Base-by-base conservation (phyloP, 352 stramenopile genomes). In the Phytophthora citrophthora region DNA sequence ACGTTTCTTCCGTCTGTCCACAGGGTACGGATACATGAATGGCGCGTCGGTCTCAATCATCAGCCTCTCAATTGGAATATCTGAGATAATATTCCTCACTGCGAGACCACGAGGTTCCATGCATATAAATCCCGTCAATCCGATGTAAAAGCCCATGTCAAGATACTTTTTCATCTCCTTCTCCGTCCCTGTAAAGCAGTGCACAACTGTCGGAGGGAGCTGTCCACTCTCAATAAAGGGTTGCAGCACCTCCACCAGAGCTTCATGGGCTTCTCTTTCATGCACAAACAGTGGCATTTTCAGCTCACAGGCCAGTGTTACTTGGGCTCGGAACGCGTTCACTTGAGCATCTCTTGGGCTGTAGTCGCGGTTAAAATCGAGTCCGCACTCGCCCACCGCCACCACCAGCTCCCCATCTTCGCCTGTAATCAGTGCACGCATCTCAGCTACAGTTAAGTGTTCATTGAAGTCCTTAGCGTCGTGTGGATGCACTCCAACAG, bases 321-420 rank as follows among this genome's bases (percentile, higher is more conserved):
- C 77, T 57, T 99, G 97, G 0, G 76, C 66, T 34, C 82, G 61
- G 36, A 99, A 97, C 7, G 89, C 89, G 9, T 84, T 66, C 48
- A 93, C 52, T 67, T 99, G 95, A 31, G 83, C 80, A 40, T 98
- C 90, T 41, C 93, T 93, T 11, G 81, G 70, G 56, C 86, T 97
- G 80, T 98, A 99, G 54, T 98, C 77, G 29, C 95, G 88, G 77
- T 98, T 97, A 64, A 98, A 99, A 73, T 99, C 96, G 13, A 99
- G 76, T 39, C 96, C 97, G 61, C 91, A 98, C 74, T 99, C 97
- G 43, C 96, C 97, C 20, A 99, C 80, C 12, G 96, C 97, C 29
- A 93, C 88, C 27, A 98, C 88, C 44, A 85, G 79, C 44, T 70
- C 72, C 32, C 75, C 72, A 6, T 61, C 62, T 41, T 88, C 65